These are phyloP conservation scores for Dictyostelium capitatum DNA, from an alignment of 78 protist species.

Conservation along the genomic window DNA sequence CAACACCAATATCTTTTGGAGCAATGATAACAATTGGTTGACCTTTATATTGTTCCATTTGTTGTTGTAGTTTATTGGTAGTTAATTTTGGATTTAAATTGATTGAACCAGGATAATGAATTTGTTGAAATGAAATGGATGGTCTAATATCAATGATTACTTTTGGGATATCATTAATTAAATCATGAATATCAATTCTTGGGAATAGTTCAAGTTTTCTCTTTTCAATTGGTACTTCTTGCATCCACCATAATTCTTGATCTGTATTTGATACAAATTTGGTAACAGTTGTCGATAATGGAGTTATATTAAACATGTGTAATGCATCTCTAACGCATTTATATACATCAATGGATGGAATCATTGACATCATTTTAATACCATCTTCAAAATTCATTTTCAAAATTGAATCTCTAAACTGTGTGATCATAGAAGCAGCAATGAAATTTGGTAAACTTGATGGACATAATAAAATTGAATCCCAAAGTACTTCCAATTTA, in stretches of 20 bases:
- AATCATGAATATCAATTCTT: conserved; percentile 66
- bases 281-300: conserved; percentile 48
- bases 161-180: background rate
- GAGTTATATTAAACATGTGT: conserved; percentile 51
- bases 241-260: conserved; percentile 78
- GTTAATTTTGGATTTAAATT: conserved; percentile 14
- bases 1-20: conserved; percentile 24
- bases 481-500: conserved; percentile 87
- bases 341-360: conserved; percentile 73
- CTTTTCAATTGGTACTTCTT: conserved; percentile 44
- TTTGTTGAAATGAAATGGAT: conserved; percentile 30
- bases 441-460: conserved; percentile 70
- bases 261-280: conserved; percentile 39
- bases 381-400: conserved; percentile 59
- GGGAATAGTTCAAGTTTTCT: conserved; percentile 64
- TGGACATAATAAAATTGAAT: conserved; percentile 84
- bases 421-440: conserved; percentile 83
- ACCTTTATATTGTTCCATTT: conserved; percentile 51
- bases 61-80: background rate
- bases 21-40: conserved; percentile 64
- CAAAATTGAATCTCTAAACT: conserved; percentile 61
- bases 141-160: conserved; percentile 53
- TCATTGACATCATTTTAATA: conserved; percentile 71
- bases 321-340: conserved; percentile 68
- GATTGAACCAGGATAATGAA: conserved; percentile 55